These are phyloP conservation scores for Glutinoglossum americanum DNA, from an alignment of 495 filamentous ascomycete genomes.

Conservation along the genomic window DNA sequence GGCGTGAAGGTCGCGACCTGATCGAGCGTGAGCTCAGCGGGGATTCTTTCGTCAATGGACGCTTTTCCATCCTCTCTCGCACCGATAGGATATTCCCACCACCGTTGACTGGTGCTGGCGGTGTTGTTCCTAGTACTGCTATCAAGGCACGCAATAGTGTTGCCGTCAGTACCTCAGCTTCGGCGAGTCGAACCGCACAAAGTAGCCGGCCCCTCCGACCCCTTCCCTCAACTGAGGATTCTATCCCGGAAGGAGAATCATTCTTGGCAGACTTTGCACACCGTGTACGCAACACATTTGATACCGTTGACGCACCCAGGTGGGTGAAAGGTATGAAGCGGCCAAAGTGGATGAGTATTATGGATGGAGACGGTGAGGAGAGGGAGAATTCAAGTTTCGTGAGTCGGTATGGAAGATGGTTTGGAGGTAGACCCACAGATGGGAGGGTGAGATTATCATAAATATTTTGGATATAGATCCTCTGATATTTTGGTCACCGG, in stretches of 20 bases:
- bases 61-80: neutral
- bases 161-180: neutral
- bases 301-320: conserved; percentile 57
- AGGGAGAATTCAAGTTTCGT: neutral
- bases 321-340: conserved; percentile 56
- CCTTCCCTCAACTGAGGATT: conserved; percentile 8
- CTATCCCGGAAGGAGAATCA: conserved; percentile 37
- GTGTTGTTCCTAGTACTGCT: neutral
- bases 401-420: neutral
- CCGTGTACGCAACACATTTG: conserved; percentile 75
- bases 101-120: neutral
- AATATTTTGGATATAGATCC: neutral
- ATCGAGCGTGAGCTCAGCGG: conserved; percentile 76
- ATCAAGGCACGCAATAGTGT: neutral
- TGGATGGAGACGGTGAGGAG: neutral
- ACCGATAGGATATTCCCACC: neutral
- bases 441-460: neutral
- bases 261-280: conserved; percentile 57
- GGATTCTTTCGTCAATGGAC: neutral
- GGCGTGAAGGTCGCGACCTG: conserved; percentile 83
- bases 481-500: neutral
- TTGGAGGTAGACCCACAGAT: neutral
- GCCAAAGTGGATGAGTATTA: neutral
- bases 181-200: neutral
- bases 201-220: neutral